Evolutionary conservation across 2,329 filamentous ascomycete species (phyloP), one percentile per base, ranked within the genome.

Genomic region (Stagonosporopsis cucurbitacearum): DNA sequence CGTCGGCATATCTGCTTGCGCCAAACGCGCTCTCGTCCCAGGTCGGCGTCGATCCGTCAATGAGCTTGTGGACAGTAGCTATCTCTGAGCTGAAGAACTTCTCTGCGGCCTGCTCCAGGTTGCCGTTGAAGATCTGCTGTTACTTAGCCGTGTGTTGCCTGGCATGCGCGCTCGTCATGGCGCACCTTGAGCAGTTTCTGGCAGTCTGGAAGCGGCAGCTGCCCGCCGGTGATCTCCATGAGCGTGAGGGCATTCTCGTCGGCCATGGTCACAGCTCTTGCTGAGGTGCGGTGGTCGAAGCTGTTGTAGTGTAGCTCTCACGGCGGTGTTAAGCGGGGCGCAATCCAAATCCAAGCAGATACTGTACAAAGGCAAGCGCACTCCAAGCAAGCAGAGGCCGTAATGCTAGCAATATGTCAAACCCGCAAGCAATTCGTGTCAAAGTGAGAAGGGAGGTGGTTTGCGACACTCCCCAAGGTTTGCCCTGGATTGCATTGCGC

Each of bases 21-120:
- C 49, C 54, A 50, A 74, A 74, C 3, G 63, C 67, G 46, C 54
- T 69, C 45, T 65, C 62, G 57, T 75, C 71, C 69, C 70, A 75
- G n/a, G 47, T 59, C n/a, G 62, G 57, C 19, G 62, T 59, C 20
- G 63, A 62, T 26, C 66, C 57, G 41, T 57, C 62, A 53, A 68
- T 50, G 17, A 71, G 63, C 32, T 56, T 59, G 36, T 58, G 59
- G 9, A 71, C 53, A 8, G 57, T 50, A 15, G 59, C 39, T 15
- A 56, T 54, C 19, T 61, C 62, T 12, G 59, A 61, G 17, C 60
- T 62, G 42, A 60, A 69, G 54, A 65, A 65, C 22, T 70, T 70
- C 19, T 64, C 59, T 25, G 60, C 57, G 6, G 70, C 70, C 8
- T 60, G 60, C 17, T 67, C 54, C 19, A 70, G 36, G 40, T 67